These are phyloP conservation scores for Coemansia sp. DNA, from an alignment of 192 early-diverging fungal genomes.

Conservation along the genomic window DNA sequence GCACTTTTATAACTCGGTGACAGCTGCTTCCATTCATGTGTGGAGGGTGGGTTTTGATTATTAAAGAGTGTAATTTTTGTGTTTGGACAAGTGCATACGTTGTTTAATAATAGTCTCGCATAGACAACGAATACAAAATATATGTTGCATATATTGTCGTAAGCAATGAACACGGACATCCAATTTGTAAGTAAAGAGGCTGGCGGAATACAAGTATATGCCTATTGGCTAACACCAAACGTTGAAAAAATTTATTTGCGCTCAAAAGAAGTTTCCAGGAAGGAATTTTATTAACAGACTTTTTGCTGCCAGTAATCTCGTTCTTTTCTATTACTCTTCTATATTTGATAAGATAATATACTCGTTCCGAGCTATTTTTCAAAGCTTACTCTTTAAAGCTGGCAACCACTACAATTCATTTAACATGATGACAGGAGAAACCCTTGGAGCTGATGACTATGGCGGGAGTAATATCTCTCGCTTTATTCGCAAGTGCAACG, in stretches of 20 bases:
- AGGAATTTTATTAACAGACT: no score
- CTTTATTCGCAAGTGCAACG: conserved; percentile 31
- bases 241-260: no score
- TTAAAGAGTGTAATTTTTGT: no score
- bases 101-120: not conserved
- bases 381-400: not conserved
- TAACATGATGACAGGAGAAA: not conserved
- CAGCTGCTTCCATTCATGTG: no score
- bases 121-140: not conserved
- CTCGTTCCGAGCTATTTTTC: not conserved
- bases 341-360: not conserved
- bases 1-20: not conserved
- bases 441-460: conserved; percentile 16
- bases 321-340: no score
- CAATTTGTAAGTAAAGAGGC: no score
- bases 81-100: not conserved
- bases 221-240: not conserved
- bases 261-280: no score
- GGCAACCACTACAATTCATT: not conserved
- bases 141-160: not conserved
- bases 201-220: not conserved
- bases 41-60: no score
- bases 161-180: not conserved
- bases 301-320: no score
- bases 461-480: conserved; percentile 28